A percentile compares a stretch with the other conserved stretches of the same genome.
These are phyloP conservation scores for Gardenia jasminoides DNA, from an alignment of 257 asterid genomes.

Conservation along the genomic window DNA sequence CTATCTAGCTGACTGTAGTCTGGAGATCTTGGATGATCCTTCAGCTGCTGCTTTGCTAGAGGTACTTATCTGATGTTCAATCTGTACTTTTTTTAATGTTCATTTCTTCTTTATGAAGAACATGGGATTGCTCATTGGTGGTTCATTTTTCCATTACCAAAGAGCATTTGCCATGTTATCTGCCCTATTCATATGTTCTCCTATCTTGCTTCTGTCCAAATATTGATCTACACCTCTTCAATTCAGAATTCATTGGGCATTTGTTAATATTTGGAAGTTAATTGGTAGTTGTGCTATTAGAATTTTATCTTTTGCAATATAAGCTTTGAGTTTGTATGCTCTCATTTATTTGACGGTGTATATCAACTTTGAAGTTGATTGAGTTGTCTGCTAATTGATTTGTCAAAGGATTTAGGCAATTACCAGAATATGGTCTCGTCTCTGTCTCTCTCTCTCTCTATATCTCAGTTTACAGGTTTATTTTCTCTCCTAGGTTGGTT, in stretches of 20 bases:
- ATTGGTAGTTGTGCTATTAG: not conserved
- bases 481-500: constrained; percentile 58
- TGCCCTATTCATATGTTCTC: not conserved
- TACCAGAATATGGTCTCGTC: not conserved
- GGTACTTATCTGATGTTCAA: constrained; percentile 34
- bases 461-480: not conserved
- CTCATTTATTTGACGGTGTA: not conserved
- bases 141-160: too few species aligned
- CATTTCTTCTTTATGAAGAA: not conserved
- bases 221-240: not conserved
- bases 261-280: not conserved
- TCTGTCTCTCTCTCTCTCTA: not conserved
- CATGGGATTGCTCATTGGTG: too few species aligned
- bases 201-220: not conserved
- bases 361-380: not conserved
- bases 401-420: not conserved
- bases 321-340: not conserved
- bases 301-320: not conserved
- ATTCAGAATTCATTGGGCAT: not conserved
- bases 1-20: constrained; percentile 80
- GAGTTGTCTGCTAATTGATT: too few species aligned
- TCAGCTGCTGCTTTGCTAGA: constrained; percentile 73
- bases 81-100: not conserved
- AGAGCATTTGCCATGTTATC: not conserved
- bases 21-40: constrained; percentile 95